Conservation (phyloP, 257 asterid genomes). For the Eustoma russellianum region DNA sequence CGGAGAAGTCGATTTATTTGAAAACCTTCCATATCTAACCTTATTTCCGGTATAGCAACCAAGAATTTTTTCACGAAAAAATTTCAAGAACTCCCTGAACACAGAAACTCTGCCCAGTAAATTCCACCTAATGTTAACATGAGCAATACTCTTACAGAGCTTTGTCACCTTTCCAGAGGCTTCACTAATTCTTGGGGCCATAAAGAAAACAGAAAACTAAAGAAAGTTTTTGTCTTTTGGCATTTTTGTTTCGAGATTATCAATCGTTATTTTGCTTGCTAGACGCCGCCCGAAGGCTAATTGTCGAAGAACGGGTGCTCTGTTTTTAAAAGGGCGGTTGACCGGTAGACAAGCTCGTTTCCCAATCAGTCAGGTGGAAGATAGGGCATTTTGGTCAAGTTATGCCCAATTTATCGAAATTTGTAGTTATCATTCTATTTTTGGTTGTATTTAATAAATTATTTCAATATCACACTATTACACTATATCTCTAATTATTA, state of each 20-base stretch:
- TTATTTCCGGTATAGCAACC: constrained; percentile 45
- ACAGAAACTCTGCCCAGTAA: constrained; percentile 39
- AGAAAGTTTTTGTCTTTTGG: neutral
- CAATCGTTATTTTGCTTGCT: too few species aligned
- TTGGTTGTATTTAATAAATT: too few species aligned
- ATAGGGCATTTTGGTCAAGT: constrained; percentile 14
- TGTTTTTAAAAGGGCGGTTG: constrained; percentile 16
- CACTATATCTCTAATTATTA: too few species aligned
- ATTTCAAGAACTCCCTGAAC: constrained; percentile 38
- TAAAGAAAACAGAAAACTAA: too few species aligned
- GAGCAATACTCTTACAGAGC: constrained; percentile 53
- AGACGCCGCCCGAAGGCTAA: neutral
- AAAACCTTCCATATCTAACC: constrained; percentile 39
- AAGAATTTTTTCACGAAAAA: constrained; percentile 55
- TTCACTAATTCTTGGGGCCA: constrained; percentile 25
- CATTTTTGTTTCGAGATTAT: neutral
- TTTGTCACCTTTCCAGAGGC: constrained; percentile 50
- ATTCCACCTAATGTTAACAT: constrained; percentile 53
- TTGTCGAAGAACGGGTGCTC: constrained; percentile 4
- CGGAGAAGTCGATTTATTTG: constrained; percentile 17
- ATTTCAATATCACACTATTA: too few species aligned
- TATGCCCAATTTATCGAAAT: too few species aligned
- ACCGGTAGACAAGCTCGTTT: constrained; percentile 9
- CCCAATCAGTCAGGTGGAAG: constrained; percentile 27
- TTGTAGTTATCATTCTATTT: too few species aligned